Conservation (phyloP, 352 stramenopile species). For the Pythium monospermum region DNA sequence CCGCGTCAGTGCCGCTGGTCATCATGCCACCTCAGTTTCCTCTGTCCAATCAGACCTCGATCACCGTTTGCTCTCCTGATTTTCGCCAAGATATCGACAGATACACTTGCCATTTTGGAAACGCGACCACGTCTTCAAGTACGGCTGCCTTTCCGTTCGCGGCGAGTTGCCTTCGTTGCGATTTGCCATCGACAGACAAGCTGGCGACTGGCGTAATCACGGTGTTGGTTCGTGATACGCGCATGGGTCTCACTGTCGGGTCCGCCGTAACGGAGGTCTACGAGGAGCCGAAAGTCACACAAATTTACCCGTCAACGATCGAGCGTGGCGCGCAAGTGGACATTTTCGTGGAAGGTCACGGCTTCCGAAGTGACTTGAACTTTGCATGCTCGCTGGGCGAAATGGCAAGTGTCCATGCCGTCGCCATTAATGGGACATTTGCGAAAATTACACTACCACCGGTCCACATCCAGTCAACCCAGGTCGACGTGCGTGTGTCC, state of each 20-base stretch:
- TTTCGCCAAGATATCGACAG: slow-evolving; percentile 1
- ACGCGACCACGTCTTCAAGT: neutral
- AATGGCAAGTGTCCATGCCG: neutral
- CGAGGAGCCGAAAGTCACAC: slow-evolving; percentile 1
- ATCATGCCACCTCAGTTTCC: slow-evolving; percentile 1
- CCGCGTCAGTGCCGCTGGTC: neutral
- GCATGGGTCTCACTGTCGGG: neutral
- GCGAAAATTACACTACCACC: neutral
- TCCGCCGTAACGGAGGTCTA: slow-evolving; percentile 3
- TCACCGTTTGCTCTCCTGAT: slow-evolving; percentile 4
- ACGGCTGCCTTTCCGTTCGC: neutral
- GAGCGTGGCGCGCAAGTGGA: neutral
- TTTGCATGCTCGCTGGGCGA: slow-evolving; percentile 7
- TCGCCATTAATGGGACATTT: neutral
- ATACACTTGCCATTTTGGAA: slow-evolving; percentile 11
- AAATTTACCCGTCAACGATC: neutral
- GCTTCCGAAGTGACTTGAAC: slow-evolving; percentile 8
- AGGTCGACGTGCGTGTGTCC: slow-evolving; percentile 12
- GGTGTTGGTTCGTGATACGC: neutral
- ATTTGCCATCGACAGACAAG: neutral
- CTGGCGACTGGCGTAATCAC: neutral
- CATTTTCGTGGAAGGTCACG: slow-evolving; percentile 6
- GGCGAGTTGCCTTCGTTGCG: slow-evolving; percentile 7
- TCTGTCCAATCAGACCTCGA: no score
- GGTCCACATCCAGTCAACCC: neutral